Evolutionary conservation across 2,329 filamentous ascomycete genomes (phyloP), one percentile per base, ranked within the genome.

Genomic region (Penicillium brevicompactum): DNA sequence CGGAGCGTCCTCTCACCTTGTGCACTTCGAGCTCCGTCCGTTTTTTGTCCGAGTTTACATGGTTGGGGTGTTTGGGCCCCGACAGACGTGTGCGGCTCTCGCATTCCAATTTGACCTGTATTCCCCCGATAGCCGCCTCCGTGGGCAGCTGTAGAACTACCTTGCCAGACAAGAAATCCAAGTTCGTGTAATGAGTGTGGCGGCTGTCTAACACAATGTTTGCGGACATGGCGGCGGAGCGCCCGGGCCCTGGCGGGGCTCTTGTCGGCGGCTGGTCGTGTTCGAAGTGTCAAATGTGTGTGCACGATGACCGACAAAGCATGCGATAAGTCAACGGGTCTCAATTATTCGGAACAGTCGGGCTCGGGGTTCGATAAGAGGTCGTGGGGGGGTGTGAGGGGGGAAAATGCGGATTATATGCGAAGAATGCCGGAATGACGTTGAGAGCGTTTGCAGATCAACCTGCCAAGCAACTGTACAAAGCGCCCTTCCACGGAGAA

Each of bases 61-160:
- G 64, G 52, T 74, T 67, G 2, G 71, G 73, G 56, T 76, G 58
- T 51, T 69, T 74, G 58, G 69, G 72, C 14, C 72, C 74, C 2
- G 72, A 70, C 14, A 81, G 70, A 40, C 77, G 69, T 22, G 78
- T 78, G 34, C 73, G 74, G 63, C 77, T 80, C 60, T 80, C 78
- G 21, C 77, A 78, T 58, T 81, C 78, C 27, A 81, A 64, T 62
- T 81, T 81, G 46, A 80, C 78, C 41, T 74, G 74, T 37, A 81
- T 77, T 4, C 71, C 72, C 40, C 74, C 72, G 48, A 81, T 74
- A 7, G 77, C 66, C 11, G 78, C 71, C 63, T 79, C 76, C 1
- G 69, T 70, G 1, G 67, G 64, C 7, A 80, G 68, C 46, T 70
- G 64, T 41, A 81, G 64, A n/a, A 78, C 62, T 18, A 79, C 76